Percentiles rank a stretch among this genome's conserved stretches.
phyloP scores from a whole-genome alignment of 305 asterid genomes.

The Stenogyne calaminthoides region DNA sequence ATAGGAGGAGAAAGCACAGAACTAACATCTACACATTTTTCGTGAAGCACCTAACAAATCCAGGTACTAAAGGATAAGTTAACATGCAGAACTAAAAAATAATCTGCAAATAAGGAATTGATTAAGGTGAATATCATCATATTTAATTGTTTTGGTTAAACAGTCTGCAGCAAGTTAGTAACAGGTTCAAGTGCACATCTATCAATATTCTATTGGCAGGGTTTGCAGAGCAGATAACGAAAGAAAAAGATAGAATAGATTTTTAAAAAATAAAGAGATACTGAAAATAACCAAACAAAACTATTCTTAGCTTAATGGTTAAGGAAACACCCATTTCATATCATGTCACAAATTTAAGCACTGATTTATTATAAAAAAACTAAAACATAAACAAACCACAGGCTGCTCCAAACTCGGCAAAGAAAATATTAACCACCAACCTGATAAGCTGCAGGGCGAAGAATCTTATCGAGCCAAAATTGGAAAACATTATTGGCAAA shows the following conservation, averaged over 20 bases:
- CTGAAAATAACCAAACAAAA: not conserved
- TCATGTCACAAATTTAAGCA: slow-evolving; percentile 7
- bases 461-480: slow-evolving; percentile 86
- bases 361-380: not conserved
- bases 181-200: not conserved
- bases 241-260: not conserved
- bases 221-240: not conserved
- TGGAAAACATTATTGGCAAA: slow-evolving; percentile 85
- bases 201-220: slow-evolving; percentile 8
- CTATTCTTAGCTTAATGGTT: not conserved
- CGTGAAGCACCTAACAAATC: not conserved
- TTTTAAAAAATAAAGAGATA: not conserved
- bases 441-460: slow-evolving; percentile 88
- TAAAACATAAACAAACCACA: slow-evolving; percentile 2
- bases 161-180: not conserved
- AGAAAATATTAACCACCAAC: slow-evolving; percentile 40
- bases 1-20: not conserved
- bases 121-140: not conserved
- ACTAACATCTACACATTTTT: slow-evolving; percentile 1
- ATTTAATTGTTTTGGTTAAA: slow-evolving; percentile 16
- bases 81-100: not conserved
- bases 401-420: not conserved
- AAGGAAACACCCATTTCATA: not conserved
- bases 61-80: not conserved
- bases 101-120: not conserved